phyloP scores from a whole-genome alignment of 805 yeast genomes.

The Citeromyces nyonsensis region DNA sequence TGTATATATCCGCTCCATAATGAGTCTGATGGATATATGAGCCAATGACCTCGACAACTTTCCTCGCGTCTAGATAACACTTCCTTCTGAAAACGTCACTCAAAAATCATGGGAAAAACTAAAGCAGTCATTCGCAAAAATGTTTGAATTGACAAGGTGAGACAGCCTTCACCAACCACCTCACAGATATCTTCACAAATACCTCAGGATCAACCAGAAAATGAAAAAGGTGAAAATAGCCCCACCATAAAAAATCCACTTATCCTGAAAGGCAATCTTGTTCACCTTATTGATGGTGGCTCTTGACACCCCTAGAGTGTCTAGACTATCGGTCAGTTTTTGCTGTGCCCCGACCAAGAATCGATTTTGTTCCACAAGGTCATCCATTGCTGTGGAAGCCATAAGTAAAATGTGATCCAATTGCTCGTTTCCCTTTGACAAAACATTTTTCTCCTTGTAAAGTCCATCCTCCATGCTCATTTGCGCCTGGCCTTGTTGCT shows the following conservation, averaged over 20 bases:
- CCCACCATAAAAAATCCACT: constrained; percentile 73
- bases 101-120: too few species aligned
- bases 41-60: too few species aligned
- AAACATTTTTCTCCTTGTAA: constrained; percentile 46
- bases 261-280: constrained; percentile 72
- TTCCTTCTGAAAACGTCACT: too few species aligned
- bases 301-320: constrained; percentile 75
- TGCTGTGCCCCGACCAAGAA: constrained; percentile 46
- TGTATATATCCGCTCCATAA: too few species aligned
- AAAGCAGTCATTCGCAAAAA: too few species aligned
- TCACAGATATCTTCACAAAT: constrained; percentile 24
- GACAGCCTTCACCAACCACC: too few species aligned
- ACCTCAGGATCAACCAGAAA: constrained; percentile 53
- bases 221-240: constrained; percentile 42
- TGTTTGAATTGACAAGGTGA: too few species aligned
- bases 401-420: constrained; percentile 82
- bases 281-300: constrained; percentile 73
- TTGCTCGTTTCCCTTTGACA: constrained; percentile 61
- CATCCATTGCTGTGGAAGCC: constrained; percentile 78
- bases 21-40: too few species aligned
- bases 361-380: constrained; percentile 73
- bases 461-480: constrained; percentile 42
- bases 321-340: constrained; percentile 50
- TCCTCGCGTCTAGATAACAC: too few species aligned
- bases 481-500: constrained; percentile 12